These are phyloP conservation scores for Fusarium chaquense DNA, from an alignment of 2,329 filamentous ascomycete species.

Conservation along the genomic window DNA sequence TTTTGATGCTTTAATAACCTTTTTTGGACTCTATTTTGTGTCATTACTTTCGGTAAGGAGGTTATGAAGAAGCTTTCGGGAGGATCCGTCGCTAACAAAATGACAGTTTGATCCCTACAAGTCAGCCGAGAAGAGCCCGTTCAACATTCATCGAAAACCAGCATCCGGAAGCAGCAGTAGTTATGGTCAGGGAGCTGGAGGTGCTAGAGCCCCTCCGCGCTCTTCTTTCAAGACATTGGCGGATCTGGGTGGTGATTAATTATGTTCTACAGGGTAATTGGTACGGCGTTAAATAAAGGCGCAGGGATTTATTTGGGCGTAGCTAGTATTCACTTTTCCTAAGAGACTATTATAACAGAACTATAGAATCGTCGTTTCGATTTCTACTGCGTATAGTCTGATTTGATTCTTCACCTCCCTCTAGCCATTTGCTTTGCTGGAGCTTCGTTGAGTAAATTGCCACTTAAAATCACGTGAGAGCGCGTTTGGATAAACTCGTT, in stretches of 20 bases:
- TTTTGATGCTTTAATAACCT: constrained; percentile 63
- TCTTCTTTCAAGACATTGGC: constrained; percentile 65
- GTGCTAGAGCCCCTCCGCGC: constrained; percentile 50
- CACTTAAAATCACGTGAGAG: constrained; percentile 48
- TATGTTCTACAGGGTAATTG: neutral
- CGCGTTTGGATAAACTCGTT: constrained; percentile 45
- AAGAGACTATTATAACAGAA: constrained; percentile 4
- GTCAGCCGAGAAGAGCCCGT: constrained; percentile 69
- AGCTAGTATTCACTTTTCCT: neutral
- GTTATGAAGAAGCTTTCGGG: constrained; percentile 45
- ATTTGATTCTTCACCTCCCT: neutral
- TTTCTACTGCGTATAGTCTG: neutral
- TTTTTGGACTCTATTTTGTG: constrained; percentile 71
- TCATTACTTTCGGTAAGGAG: constrained; percentile 68
- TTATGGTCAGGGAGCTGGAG: constrained; percentile 36
- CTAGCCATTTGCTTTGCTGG: neutral
- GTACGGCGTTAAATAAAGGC: constrained; percentile 4
- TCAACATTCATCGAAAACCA: constrained; percentile 62
- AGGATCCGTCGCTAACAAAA: constrained; percentile 41
- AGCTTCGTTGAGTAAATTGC: constrained; percentile 4
- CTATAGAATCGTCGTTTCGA: neutral
- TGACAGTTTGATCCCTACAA: constrained; percentile 70
- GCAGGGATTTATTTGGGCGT: constrained; percentile 4
- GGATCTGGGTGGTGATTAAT: constrained; percentile 58
- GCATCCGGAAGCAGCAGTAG: constrained; percentile 46